Conservation (phyloP, 1,284 basidiomycete species). For the Ceratobasidium sp. region DNA sequence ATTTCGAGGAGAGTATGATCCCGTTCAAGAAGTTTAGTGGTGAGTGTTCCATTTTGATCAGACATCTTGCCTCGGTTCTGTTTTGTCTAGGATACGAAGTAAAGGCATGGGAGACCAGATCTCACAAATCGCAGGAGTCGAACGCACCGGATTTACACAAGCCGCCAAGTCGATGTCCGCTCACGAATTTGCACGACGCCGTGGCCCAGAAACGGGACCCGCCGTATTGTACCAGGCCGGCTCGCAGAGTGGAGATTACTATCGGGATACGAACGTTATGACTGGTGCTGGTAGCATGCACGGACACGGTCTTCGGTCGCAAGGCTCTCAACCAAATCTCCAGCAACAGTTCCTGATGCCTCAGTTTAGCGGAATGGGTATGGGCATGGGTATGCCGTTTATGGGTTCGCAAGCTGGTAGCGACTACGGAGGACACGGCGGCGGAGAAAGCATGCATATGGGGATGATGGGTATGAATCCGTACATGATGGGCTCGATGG, state of each 20-base stretch:
- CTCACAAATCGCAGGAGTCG: conserved; percentile 76
- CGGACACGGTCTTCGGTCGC: conserved; percentile 36
- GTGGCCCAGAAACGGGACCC: conserved; percentile 55
- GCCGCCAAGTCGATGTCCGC: conserved; percentile 50
- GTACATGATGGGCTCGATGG: conserved; percentile 45
- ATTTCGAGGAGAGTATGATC: conserved; percentile 98
- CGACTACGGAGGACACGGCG: conserved; percentile 49
- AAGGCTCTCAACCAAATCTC: conserved; percentile 60
- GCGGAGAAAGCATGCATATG: conserved; percentile 48
- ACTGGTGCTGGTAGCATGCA: conserved; percentile 43
- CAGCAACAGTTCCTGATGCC: conserved; percentile 75
- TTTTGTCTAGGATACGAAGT: conserved; percentile 82
- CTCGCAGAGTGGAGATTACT: conserved; percentile 83
- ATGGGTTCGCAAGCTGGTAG: conserved; percentile 51
- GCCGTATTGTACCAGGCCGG: conserved; percentile 69
- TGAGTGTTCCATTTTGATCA: conserved; percentile 64
- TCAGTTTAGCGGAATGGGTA: conserved; percentile 69
- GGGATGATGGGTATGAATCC: conserved; percentile 49
- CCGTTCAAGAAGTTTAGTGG: conserved; percentile 97
- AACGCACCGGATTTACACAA: conserved; percentile 51
- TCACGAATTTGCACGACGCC: conserved; percentile 46
- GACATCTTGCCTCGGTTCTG: no score
- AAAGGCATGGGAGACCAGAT: conserved; percentile 88
- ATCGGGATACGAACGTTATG: conserved; percentile 82
- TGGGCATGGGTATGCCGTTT: conserved; percentile 52